phyloP scores from a whole-genome alignment of 2,329 filamentous ascomycete species.

The Basipetospora chlamydospora region DNA sequence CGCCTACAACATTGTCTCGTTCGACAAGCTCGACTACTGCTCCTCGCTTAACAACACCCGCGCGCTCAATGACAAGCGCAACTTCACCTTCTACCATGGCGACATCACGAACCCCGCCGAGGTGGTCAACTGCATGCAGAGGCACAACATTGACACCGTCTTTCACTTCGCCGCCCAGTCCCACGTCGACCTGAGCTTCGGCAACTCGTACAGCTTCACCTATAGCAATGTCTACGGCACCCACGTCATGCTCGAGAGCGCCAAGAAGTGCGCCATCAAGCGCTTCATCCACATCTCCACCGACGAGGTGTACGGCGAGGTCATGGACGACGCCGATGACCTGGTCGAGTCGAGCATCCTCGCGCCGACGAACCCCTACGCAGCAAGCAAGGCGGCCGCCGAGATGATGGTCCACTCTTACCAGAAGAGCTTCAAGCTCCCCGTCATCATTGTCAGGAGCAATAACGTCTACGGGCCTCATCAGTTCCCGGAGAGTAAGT shows the following conservation, averaged over 20 bases:
- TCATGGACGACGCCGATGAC: conserved; percentile 56
- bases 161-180: conserved; percentile 80
- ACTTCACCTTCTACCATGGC: conserved; percentile 69
- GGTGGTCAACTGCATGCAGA: conserved; percentile 56
- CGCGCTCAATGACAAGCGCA: conserved; percentile 48
- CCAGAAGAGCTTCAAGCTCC: conserved; percentile 67
- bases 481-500: conserved; percentile 68
- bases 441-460: conserved; percentile 63
- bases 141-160: conserved; percentile 61
- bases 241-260: conserved; percentile 67
- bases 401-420: conserved; percentile 85
- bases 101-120: conserved; percentile 59
- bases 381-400: conserved; percentile 66
- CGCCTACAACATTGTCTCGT: conserved; percentile 65
- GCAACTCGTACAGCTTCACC: conserved; percentile 69
- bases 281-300: conserved; percentile 74
- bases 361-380: conserved; percentile 69
- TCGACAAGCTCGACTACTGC: conserved; percentile 77
- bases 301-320: conserved; percentile 76
- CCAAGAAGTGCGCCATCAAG: conserved; percentile 54
- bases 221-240: conserved; percentile 73
- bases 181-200: conserved; percentile 71
- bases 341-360: conserved; percentile 59
- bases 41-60: conserved; percentile 68
- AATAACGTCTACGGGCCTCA: conserved; percentile 82